phyloP scores from a whole-genome alignment of 2,329 filamentous ascomycete genomes.

The Diaporthe velutina region DNA sequence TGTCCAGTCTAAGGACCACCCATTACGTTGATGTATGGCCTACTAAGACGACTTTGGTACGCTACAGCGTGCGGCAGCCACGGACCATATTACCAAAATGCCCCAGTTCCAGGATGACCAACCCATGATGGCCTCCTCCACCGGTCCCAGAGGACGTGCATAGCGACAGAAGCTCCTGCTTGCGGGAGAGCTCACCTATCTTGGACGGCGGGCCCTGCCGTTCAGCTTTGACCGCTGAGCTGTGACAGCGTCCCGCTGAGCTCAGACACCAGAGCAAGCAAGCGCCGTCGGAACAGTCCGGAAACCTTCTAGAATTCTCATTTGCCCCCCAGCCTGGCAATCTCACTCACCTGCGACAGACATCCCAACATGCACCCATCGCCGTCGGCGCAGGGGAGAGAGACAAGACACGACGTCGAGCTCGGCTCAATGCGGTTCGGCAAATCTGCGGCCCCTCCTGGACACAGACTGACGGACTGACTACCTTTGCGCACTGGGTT shows the following conservation, averaged over 20 bases:
- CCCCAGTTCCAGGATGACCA: background rate
- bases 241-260: slow-evolving; percentile 23
- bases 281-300: slow-evolving; percentile 18
- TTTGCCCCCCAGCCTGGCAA: background rate
- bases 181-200: slow-evolving; percentile 4
- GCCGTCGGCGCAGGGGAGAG: background rate
- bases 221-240: slow-evolving; percentile 22
- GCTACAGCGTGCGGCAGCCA: background rate
- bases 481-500: background rate
- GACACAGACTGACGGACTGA: background rate
- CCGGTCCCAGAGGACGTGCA: background rate
- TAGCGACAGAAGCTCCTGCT: background rate
- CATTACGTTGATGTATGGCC: background rate
- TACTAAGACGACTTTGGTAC: background rate
- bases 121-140: background rate
- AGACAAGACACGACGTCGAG: background rate
- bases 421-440: background rate
- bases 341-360: background rate
- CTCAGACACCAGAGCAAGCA: slow-evolving; percentile 7
- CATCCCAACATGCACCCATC: background rate
- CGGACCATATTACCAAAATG: background rate
- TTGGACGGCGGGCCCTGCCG: slow-evolving; percentile 22
- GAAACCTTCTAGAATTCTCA: slow-evolving; percentile 25
- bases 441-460: background rate
- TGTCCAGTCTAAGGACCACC: background rate